phyloP scores from a whole-genome alignment of 768 basidiomycete genomes.

The Pleurotus cornucopiae region DNA sequence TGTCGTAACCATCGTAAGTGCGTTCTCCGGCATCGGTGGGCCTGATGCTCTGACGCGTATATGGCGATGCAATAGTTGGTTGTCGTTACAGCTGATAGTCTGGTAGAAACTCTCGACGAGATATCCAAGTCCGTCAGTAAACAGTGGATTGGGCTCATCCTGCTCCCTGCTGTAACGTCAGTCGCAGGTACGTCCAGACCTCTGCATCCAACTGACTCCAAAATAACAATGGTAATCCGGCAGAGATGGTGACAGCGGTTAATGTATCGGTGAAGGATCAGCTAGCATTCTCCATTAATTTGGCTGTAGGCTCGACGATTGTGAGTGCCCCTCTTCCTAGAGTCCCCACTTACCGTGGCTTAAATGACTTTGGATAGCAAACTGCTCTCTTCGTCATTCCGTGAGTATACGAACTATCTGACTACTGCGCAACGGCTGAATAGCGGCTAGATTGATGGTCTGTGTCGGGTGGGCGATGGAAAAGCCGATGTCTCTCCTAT shows the following conservation, averaged over 20 bases:
- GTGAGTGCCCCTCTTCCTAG: slow-evolving; percentile 31
- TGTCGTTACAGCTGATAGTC: slow-evolving; percentile 54
- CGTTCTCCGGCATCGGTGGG: background rate
- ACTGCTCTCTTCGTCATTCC: slow-evolving; percentile 68
- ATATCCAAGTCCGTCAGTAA: slow-evolving; percentile 69
- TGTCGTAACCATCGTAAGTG: slow-evolving; percentile 58
- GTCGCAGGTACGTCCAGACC: slow-evolving; percentile 51
- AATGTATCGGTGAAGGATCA: slow-evolving; percentile 86
- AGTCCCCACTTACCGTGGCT: background rate
- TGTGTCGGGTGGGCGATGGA: slow-evolving; percentile 77
- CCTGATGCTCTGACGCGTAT: background rate
- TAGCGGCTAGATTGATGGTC: slow-evolving; percentile 54
- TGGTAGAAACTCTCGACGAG: slow-evolving; percentile 83
- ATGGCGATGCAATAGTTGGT: slow-evolving; percentile 34
- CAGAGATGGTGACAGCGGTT: slow-evolving; percentile 86
- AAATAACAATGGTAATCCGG: slow-evolving; percentile 8
- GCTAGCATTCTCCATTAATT: slow-evolving; percentile 70
- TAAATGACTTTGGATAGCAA: slow-evolving; percentile 42
- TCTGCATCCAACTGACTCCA: background rate
- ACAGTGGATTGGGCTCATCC: slow-evolving; percentile 86
- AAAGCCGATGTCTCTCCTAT: slow-evolving; percentile 76
- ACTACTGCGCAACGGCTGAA: background rate
- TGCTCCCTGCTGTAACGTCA: slow-evolving; percentile 81
- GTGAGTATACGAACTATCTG: slow-evolving; percentile 22
- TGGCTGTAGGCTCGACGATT: slow-evolving; percentile 77